Conservation (phyloP, 257 asterid species). For the Nicotiana otophora region DNA sequence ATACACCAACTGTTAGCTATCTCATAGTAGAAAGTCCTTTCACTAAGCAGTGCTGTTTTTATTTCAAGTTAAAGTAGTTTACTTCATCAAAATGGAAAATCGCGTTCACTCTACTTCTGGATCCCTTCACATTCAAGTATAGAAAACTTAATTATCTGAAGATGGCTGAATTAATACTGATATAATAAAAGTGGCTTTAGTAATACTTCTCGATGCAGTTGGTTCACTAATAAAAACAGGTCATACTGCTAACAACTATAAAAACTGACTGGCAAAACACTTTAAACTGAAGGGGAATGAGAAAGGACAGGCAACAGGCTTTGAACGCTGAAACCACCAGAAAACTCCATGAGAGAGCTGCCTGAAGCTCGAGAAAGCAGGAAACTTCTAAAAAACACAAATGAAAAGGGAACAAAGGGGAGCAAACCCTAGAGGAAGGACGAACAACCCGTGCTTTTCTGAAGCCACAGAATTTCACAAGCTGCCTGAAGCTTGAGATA, state of each 20-base stretch:
- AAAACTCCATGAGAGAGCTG: background rate
- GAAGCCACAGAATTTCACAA: background rate
- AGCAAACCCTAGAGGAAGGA: background rate
- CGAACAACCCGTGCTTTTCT: background rate
- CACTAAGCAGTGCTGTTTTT: background rate
- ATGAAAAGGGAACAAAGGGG: background rate
- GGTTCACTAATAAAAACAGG: background rate
- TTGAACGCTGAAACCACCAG: background rate
- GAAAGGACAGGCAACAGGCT: background rate
- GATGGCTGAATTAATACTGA: background rate
- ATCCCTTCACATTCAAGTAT: background rate
- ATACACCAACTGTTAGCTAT: background rate
- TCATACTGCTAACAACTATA: background rate
- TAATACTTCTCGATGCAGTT: background rate
- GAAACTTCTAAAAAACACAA: background rate
- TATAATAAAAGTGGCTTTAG: background rate
- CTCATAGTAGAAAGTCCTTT: conserved; percentile 1
- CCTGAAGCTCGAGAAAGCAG: background rate
- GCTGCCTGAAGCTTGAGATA: background rate
- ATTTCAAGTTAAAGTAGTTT: background rate
- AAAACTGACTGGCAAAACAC: background rate
- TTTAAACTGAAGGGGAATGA: background rate
- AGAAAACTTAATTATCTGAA: background rate
- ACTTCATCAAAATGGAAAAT: conserved; percentile 1
- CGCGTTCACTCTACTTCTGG: background rate